A percentile compares a stretch with the other conserved stretches of the same genome.
phyloP scores from a whole-genome alignment of 495 filamentous ascomycete species.

The Aspergillus baeticus region DNA sequence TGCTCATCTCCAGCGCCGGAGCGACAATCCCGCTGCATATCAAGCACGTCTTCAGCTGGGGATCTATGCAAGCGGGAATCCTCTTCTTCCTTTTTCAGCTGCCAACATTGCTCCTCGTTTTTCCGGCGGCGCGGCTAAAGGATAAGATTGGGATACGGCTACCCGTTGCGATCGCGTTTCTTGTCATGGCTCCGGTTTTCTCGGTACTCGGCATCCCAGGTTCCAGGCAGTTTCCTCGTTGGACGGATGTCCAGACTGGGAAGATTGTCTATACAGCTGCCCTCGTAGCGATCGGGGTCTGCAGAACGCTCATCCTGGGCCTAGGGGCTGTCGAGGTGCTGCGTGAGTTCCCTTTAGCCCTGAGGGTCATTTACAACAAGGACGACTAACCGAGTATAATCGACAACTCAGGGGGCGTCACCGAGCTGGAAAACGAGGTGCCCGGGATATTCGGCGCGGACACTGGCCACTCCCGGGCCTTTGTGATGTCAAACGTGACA shows the following conservation, averaged over 20 bases:
- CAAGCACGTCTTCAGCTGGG: constrained; percentile 30
- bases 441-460: constrained; percentile 32
- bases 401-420: background rate
- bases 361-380: no score
- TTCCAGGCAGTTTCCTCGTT: constrained; percentile 16
- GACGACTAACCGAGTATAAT: background rate
- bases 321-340: constrained; percentile 17
- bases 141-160: constrained; percentile 27
- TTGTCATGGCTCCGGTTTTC: constrained; percentile 16
- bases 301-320: constrained; percentile 23
- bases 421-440: background rate
- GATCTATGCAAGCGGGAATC: constrained; percentile 24
- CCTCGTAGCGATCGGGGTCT: constrained; percentile 20
- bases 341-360: constrained; percentile 3
- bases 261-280: constrained; percentile 22
- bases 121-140: constrained; percentile 26
- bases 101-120: constrained; percentile 25
- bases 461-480: constrained; percentile 35
- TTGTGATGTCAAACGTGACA: constrained; percentile 35
- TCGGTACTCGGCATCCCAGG: constrained; percentile 27
- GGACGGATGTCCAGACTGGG: constrained; percentile 17
- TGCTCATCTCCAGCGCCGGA: constrained; percentile 25
- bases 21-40: constrained; percentile 33
- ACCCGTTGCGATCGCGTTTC: constrained; percentile 14
- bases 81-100: constrained; percentile 28